Percentiles rank a stretch among this genome's conserved stretches.
These are phyloP conservation scores for Venturiaceae sp. DNA, from an alignment of 2,329 filamentous ascomycete species.

Conservation along the genomic window DNA sequence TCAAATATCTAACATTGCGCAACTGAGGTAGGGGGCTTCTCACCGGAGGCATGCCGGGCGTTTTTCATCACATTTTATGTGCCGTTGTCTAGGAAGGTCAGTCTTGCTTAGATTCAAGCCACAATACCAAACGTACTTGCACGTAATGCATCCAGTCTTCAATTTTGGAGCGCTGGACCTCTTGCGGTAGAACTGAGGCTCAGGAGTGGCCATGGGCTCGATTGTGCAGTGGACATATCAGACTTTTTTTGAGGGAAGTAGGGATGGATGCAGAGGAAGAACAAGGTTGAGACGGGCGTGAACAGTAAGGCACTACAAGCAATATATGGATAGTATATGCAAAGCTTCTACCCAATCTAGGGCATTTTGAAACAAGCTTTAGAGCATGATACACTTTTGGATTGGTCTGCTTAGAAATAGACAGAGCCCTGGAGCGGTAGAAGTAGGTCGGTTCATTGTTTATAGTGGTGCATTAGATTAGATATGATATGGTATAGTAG, in stretches of 20 bases:
- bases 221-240: background rate
- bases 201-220: background rate
- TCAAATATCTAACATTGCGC: too few relatives aligned
- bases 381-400: background rate
- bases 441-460: background rate
- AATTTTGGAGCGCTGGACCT: background rate
- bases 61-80: background rate
- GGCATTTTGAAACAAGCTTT: background rate
- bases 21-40: background rate
- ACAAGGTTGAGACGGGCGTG: background rate
- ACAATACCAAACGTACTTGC: background rate
- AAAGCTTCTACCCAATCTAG: background rate
- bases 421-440: background rate
- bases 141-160: background rate
- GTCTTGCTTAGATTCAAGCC: too few relatives aligned
- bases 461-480: background rate
- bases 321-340: background rate
- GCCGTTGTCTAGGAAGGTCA: background rate
- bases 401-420: background rate
- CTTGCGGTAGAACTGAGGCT: background rate
- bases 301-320: too few relatives aligned
- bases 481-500: too few relatives aligned
- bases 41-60: background rate
- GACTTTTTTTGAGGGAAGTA: background rate
- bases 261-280: background rate